A percentile compares a stretch with the other conserved stretches of the same genome.
Evolutionary conservation across 306 rosid species (phyloP).

Genomic region (Quercus bicolor): DNA sequence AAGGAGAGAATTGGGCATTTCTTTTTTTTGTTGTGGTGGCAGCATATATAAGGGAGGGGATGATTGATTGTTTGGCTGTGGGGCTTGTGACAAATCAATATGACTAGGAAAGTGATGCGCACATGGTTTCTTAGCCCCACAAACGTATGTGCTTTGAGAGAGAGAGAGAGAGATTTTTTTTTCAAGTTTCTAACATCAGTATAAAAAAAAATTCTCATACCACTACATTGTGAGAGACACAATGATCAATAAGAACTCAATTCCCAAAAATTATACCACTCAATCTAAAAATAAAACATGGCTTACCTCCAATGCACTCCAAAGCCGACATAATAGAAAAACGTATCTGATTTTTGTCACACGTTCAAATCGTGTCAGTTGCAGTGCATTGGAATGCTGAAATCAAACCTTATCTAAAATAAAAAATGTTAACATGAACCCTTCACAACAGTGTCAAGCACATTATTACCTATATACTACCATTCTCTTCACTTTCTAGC

Average conservation of each 20-base stretch:
- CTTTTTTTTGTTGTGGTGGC: constrained; percentile 4
- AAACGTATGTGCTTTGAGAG: background rate
- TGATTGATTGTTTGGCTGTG: constrained; percentile 5
- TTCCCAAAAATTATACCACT: background rate
- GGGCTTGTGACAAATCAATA: constrained; percentile 26
- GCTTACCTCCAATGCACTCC: too few species aligned
- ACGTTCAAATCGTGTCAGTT: too few species aligned
- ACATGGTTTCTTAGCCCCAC: constrained; percentile 36
- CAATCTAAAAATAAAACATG: too few species aligned
- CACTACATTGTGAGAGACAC: background rate
- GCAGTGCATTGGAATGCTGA: too few species aligned
- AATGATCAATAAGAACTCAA: background rate
- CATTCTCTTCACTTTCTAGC: background rate
- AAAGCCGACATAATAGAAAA: too few species aligned
- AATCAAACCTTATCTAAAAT: too few species aligned
- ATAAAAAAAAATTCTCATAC: background rate
- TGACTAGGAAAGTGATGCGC: constrained; percentile 34
- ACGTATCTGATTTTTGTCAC: too few species aligned
- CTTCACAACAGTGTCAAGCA: too few species aligned
- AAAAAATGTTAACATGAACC: too few species aligned
- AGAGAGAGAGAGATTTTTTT: background rate
- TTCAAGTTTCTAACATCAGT: background rate
- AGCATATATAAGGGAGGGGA: constrained; percentile 11
- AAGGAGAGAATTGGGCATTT: constrained; percentile 7
- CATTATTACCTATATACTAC: too few species aligned